Evolutionary conservation across 2,329 filamentous ascomycete genomes (phyloP), one percentile per base, ranked within the genome.

Genomic region (Neonectria punicea): DNA sequence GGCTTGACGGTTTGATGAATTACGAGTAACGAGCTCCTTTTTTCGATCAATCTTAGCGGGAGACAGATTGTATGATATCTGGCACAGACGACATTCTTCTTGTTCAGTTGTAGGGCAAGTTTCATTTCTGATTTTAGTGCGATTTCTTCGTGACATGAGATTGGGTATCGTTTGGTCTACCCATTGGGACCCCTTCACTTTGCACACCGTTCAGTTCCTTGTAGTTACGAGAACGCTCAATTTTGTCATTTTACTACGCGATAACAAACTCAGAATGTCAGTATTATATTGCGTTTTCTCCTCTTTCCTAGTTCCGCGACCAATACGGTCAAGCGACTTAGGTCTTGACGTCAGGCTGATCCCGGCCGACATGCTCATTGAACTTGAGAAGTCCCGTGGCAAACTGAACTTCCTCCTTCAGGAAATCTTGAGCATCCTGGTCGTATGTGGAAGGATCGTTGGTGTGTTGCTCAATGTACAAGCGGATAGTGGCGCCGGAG

Each of bases 401-500:
- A 73, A 97, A 88, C 78, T 91, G 87, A 76, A 99, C 93, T 78
- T 97, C 93, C 63, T 93, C 92, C 85, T 93, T 92, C 74, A 99
- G 87, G 85, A 97, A 99, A 63, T 95, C 94, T 82, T 99, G 96
- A 14, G 94, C 94, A 79, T 97, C 93, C 76, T 92, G 80, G 63
- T 85, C 88, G 77, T 96, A 97, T 65, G 90, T 94, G 67, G 87
- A 90, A 67, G 90, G 85, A 76, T 98, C 93, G 69, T 84, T 88
- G 80, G 93, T 94, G 85, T 98, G 93, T 86, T 96, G 95, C 88
- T 99, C 96, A 72, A 99, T 91, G 82, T 99, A 99, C 72, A 99
- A 86, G 68, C 96, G 92, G 78, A 99, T 98, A 34, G 96, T 99
- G 53, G 96, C 96, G 61, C 96, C 96, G 54, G 93, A 97, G 74